A percentile compares a stretch with the other conserved stretches of the same genome.
These are phyloP conservation scores for Plectranthus barbatus DNA, from an alignment of 257 asterid genomes.

Conservation along the genomic window DNA sequence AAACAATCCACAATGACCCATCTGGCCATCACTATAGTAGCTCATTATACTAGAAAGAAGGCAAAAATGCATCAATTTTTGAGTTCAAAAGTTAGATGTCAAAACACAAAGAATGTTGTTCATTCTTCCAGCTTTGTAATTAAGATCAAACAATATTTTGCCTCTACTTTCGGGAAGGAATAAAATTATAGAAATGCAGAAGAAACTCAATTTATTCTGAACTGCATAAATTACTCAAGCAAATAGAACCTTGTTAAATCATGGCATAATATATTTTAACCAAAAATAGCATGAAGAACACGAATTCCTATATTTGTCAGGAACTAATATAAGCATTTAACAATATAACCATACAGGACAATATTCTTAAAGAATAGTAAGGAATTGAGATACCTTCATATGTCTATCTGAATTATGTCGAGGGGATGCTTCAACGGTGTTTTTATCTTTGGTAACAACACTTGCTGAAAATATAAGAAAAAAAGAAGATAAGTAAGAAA, in stretches of 20 bases:
- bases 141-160: background rate
- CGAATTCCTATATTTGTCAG: background rate
- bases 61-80: background rate
- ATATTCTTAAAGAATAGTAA: background rate
- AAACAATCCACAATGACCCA: background rate
- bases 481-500: background rate
- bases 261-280: background rate
- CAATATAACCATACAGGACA: background rate
- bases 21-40: background rate
- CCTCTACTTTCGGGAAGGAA: background rate
- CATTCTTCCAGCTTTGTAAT: background rate
- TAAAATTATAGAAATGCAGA: background rate
- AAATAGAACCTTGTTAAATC: background rate
- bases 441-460: slow-evolving; percentile 39
- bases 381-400: slow-evolving; percentile 27
- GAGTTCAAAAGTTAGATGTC: background rate
- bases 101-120: background rate
- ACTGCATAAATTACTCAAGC: background rate
- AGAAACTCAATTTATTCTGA: background rate
- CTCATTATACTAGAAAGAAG: background rate
- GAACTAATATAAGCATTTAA: background rate
- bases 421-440: slow-evolving; percentile 17
- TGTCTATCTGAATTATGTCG: slow-evolving; percentile 31
- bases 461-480: slow-evolving; percentile 38
- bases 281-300: background rate